Evolutionary conservation across 176 grass and related monocot genomes (phyloP).

Genomic region (Neostapfia colusana): DNA sequence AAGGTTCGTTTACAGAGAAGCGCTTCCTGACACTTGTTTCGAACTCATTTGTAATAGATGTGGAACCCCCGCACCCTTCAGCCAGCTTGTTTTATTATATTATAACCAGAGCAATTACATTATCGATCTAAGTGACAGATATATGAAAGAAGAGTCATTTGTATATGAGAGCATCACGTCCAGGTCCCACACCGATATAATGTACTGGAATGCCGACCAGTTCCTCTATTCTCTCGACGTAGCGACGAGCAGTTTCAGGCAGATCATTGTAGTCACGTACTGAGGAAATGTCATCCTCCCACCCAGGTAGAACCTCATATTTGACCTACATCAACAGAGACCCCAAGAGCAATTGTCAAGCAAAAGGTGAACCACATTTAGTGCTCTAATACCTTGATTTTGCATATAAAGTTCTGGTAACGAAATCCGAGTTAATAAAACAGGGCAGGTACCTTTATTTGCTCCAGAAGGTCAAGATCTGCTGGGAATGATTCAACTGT

Average conservation of each 20-base stretch:
- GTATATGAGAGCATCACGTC: conserved; percentile 87
- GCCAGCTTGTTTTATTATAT: neutral
- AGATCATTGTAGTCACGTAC: conserved; percentile 68
- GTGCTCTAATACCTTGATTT: neutral
- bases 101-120: neutral
- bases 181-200: conserved; percentile 83
- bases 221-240: conserved; percentile 91
- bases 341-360: conserved; percentile 5
- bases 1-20: neutral
- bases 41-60: neutral
- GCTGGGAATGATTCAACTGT: conserved; percentile 61
- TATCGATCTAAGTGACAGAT: neutral
- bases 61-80: neutral
- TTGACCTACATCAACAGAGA: conserved; percentile 64
- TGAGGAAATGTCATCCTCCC: conserved; percentile 76
- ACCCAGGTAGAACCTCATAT: conserved; percentile 80
- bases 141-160: conserved; percentile 47
- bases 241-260: conserved; percentile 61
- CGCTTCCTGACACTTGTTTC: neutral
- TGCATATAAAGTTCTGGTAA: neutral
- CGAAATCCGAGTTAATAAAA: neutral
- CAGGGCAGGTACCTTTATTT: conserved; percentile 55
- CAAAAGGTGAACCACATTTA: neutral
- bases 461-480: conserved; percentile 59
- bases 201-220: conserved; percentile 79